Percentiles rank a stretch among this genome's conserved stretches.
Evolutionary conservation across 2,329 filamentous ascomycete genomes (phyloP).

Genomic region (Phoma herbarum): DNA sequence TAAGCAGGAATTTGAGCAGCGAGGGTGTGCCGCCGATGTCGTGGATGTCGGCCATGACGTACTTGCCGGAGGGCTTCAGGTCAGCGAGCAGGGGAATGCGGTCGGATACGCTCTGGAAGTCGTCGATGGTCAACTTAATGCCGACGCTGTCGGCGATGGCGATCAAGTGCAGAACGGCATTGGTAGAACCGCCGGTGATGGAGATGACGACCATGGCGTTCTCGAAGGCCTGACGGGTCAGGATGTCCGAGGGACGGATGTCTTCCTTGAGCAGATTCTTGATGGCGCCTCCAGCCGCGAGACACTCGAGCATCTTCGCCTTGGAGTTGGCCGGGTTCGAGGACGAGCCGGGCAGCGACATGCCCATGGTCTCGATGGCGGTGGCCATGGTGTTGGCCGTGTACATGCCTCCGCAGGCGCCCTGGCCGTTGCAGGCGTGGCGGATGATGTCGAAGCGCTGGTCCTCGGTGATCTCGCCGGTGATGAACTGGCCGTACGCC

Average conservation of each 20-base stretch:
- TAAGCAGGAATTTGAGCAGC: slow-evolving; percentile 60
- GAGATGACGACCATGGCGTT: slow-evolving; percentile 62
- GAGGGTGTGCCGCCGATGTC: slow-evolving; percentile 61
- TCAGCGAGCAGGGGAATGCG: slow-evolving; percentile 61
- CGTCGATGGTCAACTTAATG: slow-evolving; percentile 60
- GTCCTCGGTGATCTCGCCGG: slow-evolving; percentile 83
- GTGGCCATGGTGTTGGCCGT: slow-evolving; percentile 95
- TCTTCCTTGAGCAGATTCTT: slow-evolving; percentile 61
- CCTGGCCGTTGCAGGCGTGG: slow-evolving; percentile 85
- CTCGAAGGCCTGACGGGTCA: slow-evolving; percentile 60
- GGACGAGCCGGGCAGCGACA: slow-evolving; percentile 82
- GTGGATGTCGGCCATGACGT: slow-evolving; percentile 68
- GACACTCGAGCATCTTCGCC: slow-evolving; percentile 84
- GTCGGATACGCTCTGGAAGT: slow-evolving; percentile 61
- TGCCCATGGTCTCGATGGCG: slow-evolving; percentile 86
- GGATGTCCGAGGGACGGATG: slow-evolving; percentile 59
- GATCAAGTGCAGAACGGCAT: slow-evolving; percentile 61
- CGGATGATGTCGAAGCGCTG: slow-evolving; percentile 90
- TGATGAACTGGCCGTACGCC: slow-evolving; percentile 72
- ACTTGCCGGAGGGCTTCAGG: slow-evolving; percentile 62
- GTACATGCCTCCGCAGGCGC: slow-evolving; percentile 92
- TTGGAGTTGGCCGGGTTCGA: slow-evolving; percentile 83
- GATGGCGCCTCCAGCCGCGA: slow-evolving; percentile 60
- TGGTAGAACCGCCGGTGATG: slow-evolving; percentile 61
- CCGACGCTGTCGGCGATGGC: slow-evolving; percentile 61